A percentile compares a stretch with the other conserved stretches of the same genome.
phyloP scores from a whole-genome alignment of 306 rosid genomes.

The Vigna hirtella region DNA sequence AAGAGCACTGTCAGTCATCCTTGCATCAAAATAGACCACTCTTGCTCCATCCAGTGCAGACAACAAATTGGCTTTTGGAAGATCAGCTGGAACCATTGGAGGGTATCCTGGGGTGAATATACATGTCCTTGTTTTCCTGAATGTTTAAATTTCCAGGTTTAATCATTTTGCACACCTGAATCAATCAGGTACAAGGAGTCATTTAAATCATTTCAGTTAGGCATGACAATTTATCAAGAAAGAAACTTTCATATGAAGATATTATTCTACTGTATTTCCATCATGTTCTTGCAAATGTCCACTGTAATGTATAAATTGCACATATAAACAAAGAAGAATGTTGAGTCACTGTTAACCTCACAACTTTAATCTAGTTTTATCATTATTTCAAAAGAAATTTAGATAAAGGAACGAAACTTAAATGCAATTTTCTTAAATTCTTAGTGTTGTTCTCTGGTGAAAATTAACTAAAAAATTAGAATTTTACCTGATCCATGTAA shows the following conservation, averaged over 20 bases:
- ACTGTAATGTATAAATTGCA: conserved; percentile 1
- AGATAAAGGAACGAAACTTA: background rate
- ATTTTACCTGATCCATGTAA: background rate
- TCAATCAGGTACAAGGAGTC: background rate
- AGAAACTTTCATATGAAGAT: conserved; percentile 8
- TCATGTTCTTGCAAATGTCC: conserved; percentile 28
- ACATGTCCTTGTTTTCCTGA: conserved; percentile 97
- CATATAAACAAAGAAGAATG: background rate
- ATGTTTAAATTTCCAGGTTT: conserved; percentile 43
- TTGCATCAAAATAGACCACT: conserved; percentile 73
- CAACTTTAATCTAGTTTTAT: conserved; percentile 19
- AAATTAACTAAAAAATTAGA: background rate
- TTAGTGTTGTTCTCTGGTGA: background rate
- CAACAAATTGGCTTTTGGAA: conserved; percentile 58
- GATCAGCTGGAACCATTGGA: conserved; percentile 74
- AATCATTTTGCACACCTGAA: conserved; percentile 36
- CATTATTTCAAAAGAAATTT: background rate
- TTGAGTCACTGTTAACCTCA: conserved; percentile 1
- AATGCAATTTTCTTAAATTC: background rate
- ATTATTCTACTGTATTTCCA: background rate
- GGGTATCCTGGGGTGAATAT: conserved; percentile 83
- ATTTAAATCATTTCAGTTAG: conserved; percentile 8
- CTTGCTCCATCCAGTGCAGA: conserved; percentile 81
- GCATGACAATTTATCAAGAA: background rate
- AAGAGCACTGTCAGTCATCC: conserved; percentile 77